phyloP scores from a whole-genome alignment of 768 basidiomycete genomes.

The Hemileccinum rubropunctum region DNA sequence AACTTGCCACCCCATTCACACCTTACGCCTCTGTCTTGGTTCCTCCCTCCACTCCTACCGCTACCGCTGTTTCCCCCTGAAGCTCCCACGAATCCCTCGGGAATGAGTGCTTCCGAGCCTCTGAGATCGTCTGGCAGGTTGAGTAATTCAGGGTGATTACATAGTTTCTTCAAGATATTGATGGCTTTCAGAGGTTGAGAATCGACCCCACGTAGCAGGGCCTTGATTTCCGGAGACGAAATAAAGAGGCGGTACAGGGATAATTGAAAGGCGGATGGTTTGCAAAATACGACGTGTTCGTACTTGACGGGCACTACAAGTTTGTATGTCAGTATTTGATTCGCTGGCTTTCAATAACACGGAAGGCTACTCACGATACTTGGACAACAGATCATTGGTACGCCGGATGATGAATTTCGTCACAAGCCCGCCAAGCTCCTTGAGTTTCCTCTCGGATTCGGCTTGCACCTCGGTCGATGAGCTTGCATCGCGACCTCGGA shows the following conservation, averaged over 20 bases:
- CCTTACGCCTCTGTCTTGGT: slow-evolving; percentile 47
- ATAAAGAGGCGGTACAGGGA: slow-evolving; percentile 88
- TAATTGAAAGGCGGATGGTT: slow-evolving; percentile 78
- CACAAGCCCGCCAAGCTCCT: slow-evolving; percentile 83
- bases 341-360: not conserved
- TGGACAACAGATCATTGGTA: slow-evolving; percentile 91
- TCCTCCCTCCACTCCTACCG: slow-evolving; percentile 41
- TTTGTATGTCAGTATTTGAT: slow-evolving; percentile 5
- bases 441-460: slow-evolving; percentile 85
- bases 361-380: slow-evolving; percentile 68
- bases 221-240: slow-evolving; percentile 88
- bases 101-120: slow-evolving; percentile 79
- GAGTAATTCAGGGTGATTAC: slow-evolving; percentile 92
- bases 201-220: slow-evolving; percentile 78
- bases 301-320: slow-evolving; percentile 93
- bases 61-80: slow-evolving; percentile 16
- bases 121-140: slow-evolving; percentile 80
- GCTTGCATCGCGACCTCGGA: slow-evolving; percentile 86
- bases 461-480: slow-evolving; percentile 77
- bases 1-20: slow-evolving; percentile 93
- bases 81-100: slow-evolving; percentile 73
- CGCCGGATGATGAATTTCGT: slow-evolving; percentile 93
- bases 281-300: slow-evolving; percentile 95
- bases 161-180: slow-evolving; percentile 90
- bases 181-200: slow-evolving; percentile 97